Evolutionary conservation across 2,329 filamentous ascomycete genomes (phyloP).

Genomic region (Fusarium oxysporum): DNA sequence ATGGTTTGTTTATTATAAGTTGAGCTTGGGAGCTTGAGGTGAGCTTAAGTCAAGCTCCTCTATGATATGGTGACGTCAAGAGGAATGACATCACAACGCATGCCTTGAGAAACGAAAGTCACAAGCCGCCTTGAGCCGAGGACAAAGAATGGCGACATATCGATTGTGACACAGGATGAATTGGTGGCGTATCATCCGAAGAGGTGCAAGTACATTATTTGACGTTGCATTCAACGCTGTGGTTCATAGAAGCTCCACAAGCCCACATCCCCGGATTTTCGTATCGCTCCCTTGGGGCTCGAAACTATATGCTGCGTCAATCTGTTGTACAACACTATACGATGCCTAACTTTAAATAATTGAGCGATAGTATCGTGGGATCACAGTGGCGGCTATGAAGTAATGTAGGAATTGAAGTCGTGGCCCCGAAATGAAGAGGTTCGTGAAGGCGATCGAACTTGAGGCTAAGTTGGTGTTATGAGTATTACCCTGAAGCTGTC

Average conservation of each 20-base stretch:
- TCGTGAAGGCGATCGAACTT: background rate
- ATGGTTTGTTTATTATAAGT: constrained; percentile 1
- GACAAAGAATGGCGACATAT: background rate
- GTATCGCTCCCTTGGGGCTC: background rate
- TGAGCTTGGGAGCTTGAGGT: background rate
- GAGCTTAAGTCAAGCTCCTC: constrained; percentile 20
- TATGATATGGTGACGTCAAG: constrained; percentile 37
- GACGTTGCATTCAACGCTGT: background rate
- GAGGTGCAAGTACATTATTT: background rate
- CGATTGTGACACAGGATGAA: background rate
- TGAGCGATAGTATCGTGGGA: background rate
- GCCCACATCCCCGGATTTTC: background rate
- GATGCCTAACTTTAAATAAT: no score
- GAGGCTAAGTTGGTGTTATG: background rate
- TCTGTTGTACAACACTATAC: no score
- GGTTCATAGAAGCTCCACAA: constrained; percentile 3
- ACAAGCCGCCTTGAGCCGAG: constrained; percentile 13
- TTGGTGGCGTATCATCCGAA: background rate
- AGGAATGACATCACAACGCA: constrained; percentile 36
- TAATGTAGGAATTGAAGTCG: background rate
- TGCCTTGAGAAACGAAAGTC: background rate
- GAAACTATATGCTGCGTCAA: no score
- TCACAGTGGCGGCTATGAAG: background rate
- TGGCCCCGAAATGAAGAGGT: background rate
- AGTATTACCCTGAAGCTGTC: constrained; percentile 26